Base-by-base conservation (phyloP, 176 grass and related monocot species). In the Chloris gayana region DNA sequence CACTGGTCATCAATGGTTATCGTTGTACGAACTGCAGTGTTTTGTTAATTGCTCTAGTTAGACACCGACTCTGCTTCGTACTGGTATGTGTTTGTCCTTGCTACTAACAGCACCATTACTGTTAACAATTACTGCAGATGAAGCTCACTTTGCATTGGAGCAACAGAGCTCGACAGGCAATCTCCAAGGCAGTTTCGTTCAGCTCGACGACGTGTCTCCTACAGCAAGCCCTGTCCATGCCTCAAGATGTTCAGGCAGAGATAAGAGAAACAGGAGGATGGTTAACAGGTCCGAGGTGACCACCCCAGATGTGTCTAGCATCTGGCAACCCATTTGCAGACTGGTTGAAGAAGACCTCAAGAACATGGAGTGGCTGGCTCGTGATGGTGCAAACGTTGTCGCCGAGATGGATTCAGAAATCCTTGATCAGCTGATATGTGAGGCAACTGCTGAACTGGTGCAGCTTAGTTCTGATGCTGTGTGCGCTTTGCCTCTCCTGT, bases 351-450 rank as follows among this genome's bases (percentile, higher is more conserved):
- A 89, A 12, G 86, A 85, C 51, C 26, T 91, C 3, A 87, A 47
- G 34, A 54, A 34, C 56, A 27, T 70, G 15, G 30, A 47, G 8
- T 88, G 88, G 91, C 3, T 33, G 9, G 2, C 32, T 4, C 81
- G 64, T 13, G 73, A 76, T 31, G 70, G 5, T 14, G 26, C 17
- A 25, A 21, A 80, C 25, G 37, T 83, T 2, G 81, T 54, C 39
- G 64, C 77, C 0, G 77, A 67, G 19, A 65, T 91, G 14, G 89
- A 45, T 6, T 25, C 38, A 6, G 81, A 24, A 7, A 53, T 89
- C 27, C 68, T 91, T 53, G 84, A 89, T 59, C 64, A 76, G 25
- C 73, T 94, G 42, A 45, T 91, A 7, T n/a, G 11, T 22, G 89
- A 94, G 33, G 30, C 70, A 62, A 12, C 75, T 8, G 72, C 31